Evolutionary conservation across 495 filamentous ascomycete species (phyloP).

Genomic region (Aspergillus baeticus): DNA sequence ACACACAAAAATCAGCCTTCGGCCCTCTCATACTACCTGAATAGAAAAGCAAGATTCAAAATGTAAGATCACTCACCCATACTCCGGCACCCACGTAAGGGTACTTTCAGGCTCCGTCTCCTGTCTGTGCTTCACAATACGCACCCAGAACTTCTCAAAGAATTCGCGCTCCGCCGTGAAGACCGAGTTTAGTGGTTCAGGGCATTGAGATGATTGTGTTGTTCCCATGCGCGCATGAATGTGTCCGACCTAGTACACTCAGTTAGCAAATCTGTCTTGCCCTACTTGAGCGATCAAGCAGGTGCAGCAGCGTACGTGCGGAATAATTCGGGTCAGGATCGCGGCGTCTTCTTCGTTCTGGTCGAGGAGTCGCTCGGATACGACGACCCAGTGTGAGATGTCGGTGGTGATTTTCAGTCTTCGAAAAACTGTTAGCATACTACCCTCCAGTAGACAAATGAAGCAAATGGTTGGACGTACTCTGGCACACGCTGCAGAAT

Average conservation of each 20-base stretch:
- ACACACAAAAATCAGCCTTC: not conserved
- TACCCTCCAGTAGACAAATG: not conserved
- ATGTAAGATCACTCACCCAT: conserved; percentile 18
- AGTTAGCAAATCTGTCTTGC: not conserved
- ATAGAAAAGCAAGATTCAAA: not conserved
- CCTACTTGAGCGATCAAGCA: not conserved
- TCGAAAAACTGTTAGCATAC: not conserved
- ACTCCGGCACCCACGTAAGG: conserved; percentile 31
- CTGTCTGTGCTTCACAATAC: conserved; percentile 17
- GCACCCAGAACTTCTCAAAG: conserved; percentile 26
- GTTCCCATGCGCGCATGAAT: conserved; percentile 32
- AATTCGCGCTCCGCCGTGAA: conserved; percentile 26
- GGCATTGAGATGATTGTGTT: conserved; percentile 31
- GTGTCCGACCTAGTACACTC: conserved; percentile 21
- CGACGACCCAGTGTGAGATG: conserved; percentile 30
- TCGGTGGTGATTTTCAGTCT: conserved; percentile 28
- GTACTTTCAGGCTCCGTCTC: conserved; percentile 10
- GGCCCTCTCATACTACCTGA: not conserved
- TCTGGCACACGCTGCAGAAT: conserved; percentile 24
- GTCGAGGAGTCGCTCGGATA: conserved; percentile 25
- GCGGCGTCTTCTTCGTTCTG: conserved; percentile 23
- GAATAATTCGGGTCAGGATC: conserved; percentile 23
- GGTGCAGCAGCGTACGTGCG: conserved; percentile 17
- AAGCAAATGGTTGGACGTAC: conserved; percentile 9
- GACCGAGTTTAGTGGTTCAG: conserved; percentile 23